Evolutionary conservation across 305 asterid genomes (phyloP), one percentile per base, ranked within the genome.

Genomic region (Petunia hybrid): DNA sequence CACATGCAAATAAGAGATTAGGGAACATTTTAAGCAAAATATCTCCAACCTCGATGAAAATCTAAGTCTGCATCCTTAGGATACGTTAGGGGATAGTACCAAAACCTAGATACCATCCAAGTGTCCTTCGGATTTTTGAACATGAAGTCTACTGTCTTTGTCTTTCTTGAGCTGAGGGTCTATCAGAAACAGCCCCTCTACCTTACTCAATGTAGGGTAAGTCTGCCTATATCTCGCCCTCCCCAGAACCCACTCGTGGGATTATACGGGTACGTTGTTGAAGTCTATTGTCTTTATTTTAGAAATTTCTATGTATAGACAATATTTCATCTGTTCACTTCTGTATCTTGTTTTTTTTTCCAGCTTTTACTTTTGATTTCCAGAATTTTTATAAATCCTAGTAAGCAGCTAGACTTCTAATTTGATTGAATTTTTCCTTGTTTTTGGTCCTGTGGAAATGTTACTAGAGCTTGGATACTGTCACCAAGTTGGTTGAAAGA

Each of bases 401-500:
- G 48, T 0, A 73, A 73, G 63, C 53, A 74, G 42, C 0, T 36
- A 73, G 63, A 53, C 63, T 74, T 9, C 48, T 12, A 36, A 46
- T 78, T 43, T 80, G 80, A 36, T 51, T 51, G 16, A 43, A 51
- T 51, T 5, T 12, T 7, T 73, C 53, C 48, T 73, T 53, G 46
- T 53, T 51, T 69, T 73, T 73, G 45, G 13, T 36, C 78, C 2
- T 36, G 36, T 53, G 63, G 48, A 51, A 73, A 51, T 53, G 64
- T 38, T 46, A 3, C 53, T 93, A 95, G 99, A 81, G 92, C 97
- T 84, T 95, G 99, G 99, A 86, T 95, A 73, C 35, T 95, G 81
- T 89, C 97, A 63, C 82, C 99, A 46, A 91, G 85, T 55, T 95
- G 99, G 99, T 87, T 95, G 87, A 93, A 93, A 84, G 95, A 93